Base-by-base conservation (phyloP, 208 protist species). In the Crithidia acanthocephali region DNA sequence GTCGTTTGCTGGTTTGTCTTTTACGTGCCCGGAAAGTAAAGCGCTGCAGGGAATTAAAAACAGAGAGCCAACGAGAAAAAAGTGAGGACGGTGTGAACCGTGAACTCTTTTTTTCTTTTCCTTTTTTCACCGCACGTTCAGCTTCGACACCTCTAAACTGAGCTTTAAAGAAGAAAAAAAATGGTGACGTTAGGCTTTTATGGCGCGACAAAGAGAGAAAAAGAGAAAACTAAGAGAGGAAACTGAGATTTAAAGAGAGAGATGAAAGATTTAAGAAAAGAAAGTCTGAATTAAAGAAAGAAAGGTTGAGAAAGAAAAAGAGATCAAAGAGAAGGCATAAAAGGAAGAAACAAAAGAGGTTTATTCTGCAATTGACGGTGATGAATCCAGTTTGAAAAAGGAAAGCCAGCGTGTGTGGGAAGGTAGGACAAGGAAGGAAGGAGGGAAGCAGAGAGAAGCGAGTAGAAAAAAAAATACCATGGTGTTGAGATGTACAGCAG, bases 201-300 rank as follows among this genome's bases (percentile, higher is more conserved):
- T 2, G n/a, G 35, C 22, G 23, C 27, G 28, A 40, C 18, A 53
- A 40, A 53, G 45, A 35, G 22, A 52, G 22, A 59, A 6, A 44
- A 32, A 59, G 33, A 47, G 47, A 51, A 61, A 51, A 8, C 37
- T 4, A 64, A 64, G 18, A 40, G 48, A 23, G 7, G 22, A 60
- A 45, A 37, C 7, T 44, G 10, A 62, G 50, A 55, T 48, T 48
- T 48, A 48, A 13, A 48, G 44, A 48, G 9, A n/a, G 44, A 48
- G 44, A 48, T 13, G 18, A 48, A 48, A 48, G 18, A n/a, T n/a
- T 13, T 20, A 27, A 40, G 53, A 45, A 42, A 22, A 32, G 27
- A 75, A 76, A 65, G 7, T 9, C 15, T 23, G 5, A 35, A 35
- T 37, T n/a, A 57, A 73, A 51, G 11, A 66, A 48, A 64, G 28